Evolutionary conservation across 768 basidiomycete species (phyloP), one percentile per base, ranked within the genome.

Genomic region (Suillus placidus): DNA sequence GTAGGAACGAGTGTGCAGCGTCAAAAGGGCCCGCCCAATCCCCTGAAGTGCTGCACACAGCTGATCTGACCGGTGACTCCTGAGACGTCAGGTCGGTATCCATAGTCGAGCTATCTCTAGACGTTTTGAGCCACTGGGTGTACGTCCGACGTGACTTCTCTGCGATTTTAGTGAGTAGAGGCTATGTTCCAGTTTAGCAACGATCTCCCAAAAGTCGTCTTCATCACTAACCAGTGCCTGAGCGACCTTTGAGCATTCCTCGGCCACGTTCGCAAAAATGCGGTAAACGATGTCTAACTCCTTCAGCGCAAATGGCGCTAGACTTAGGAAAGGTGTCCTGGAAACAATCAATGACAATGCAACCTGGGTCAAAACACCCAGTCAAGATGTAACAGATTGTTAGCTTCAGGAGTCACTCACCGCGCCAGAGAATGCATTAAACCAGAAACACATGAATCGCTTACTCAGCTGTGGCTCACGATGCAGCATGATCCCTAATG

Each of bases 401-500:
- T 30, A 40, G 61, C 9, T 40, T 51, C 42, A 38, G 16, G 37
- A 56, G 51, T 66, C 51, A 80, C 88, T 76, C 73, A 90, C 90
- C 65, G 87, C 87, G 9, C 88, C 88, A 52, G 90, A 90, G 73
- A 90, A 90, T 23, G 85, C 81, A 71, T 92, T 90, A 65, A 88
- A 88, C 90, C 91, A 93, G 70, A 90, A 86, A 72, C 87, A 84
- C 74, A 89, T 82, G 69, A 90, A 88, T 37, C 91, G 83, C 61
- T 83, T 83, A 67, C 85, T 86, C 60, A 91, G 75, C 68, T 87
- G 84, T 9, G 86, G 83, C 71, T 89, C 85, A 66, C 84, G 81
- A 45, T 83, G 78, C 72, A 84, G 88, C 30, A 91, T 76, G 42
- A 79, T 81, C 67, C 87, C 84, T 20, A 90, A 75, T 2, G 85